Conservation (phyloP, 2,329 filamentous ascomycete species). For the Nothomitra cinnamomea region DNA sequence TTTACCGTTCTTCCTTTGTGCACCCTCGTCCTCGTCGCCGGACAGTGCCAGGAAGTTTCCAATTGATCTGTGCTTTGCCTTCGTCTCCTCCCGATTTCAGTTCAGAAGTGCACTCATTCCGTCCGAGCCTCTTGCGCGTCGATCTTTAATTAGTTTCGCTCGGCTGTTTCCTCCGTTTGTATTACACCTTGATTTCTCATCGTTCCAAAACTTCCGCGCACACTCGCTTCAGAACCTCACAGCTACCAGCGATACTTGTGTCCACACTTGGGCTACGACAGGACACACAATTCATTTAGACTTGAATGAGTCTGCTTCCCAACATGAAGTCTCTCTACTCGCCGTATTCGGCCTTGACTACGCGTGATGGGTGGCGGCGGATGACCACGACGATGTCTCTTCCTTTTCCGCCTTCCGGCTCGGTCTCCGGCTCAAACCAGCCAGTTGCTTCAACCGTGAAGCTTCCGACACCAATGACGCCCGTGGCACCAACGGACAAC, state of each 20-base stretch:
- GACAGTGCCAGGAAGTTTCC: no score
- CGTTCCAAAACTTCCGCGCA: not conserved
- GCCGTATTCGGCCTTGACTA: not conserved
- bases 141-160: slow-evolving; percentile 2
- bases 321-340: slow-evolving; percentile 4
- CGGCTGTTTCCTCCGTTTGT: not conserved
- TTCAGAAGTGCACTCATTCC: not conserved
- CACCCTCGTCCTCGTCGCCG: no score
- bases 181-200: not conserved
- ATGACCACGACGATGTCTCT: slow-evolving; percentile 1
- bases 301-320: not conserved
- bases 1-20: no score
- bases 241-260: not conserved
- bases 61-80: no score
- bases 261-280: not conserved
- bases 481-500: slow-evolving; percentile 56
- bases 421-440: not conserved
- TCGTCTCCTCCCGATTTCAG: not conserved
- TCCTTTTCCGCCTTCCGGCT: slow-evolving; percentile 1
- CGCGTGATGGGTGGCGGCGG: slow-evolving; percentile 1
- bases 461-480: slow-evolving; percentile 36
- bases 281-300: not conserved
- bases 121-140: not conserved
- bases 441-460: not conserved
- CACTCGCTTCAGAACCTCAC: slow-evolving; percentile 2